phyloP scores from a whole-genome alignment of 2,329 filamentous ascomycete genomes.

The Talaromyces verruculosus region DNA sequence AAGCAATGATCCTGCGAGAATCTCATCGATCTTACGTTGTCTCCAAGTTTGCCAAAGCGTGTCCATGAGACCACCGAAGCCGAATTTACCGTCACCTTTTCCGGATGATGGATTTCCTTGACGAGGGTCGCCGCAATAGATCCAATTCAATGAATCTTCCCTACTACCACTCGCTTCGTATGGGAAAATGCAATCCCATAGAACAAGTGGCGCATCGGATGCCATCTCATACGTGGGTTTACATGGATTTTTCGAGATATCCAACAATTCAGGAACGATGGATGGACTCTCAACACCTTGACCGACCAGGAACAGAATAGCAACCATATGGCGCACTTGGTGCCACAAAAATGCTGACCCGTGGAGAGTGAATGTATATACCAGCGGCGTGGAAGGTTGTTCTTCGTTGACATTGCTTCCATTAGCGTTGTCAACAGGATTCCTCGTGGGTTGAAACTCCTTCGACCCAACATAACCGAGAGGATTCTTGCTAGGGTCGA shows the following conservation, averaged over 20 bases:
- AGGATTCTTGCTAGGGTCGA: constrained; percentile 54
- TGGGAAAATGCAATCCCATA: constrained; percentile 95
- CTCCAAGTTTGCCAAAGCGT: constrained; percentile 82
- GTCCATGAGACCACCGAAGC: constrained; percentile 66
- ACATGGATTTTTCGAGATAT: constrained; percentile 68
- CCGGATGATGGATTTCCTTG: constrained; percentile 39
- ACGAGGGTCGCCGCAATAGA: constrained; percentile 70
- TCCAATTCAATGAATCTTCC: constrained; percentile 70
- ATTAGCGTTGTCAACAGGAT: constrained; percentile 44
- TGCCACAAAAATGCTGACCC: constrained; percentile 97
- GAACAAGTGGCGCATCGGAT: constrained; percentile 80
- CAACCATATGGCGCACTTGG: constrained; percentile 93
- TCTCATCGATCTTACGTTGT: constrained; percentile 82
- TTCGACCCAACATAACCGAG: constrained; percentile 56
- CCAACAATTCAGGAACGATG: constrained; percentile 72
- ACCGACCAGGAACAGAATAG: constrained; percentile 85
- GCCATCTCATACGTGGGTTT: constrained; percentile 89
- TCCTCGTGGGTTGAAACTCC: constrained; percentile 15
- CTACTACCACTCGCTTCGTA: constrained; percentile 47
- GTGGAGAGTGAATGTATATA: constrained; percentile 85
- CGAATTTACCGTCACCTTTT: constrained; percentile 61
- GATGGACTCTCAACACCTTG: constrained; percentile 79
- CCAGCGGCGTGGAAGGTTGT: constrained; percentile 54
- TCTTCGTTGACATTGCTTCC: constrained; percentile 25
- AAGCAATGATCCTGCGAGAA: constrained; percentile 73